Conservation (phyloP, 441 rosid species). For the Viola pubescens region DNA sequence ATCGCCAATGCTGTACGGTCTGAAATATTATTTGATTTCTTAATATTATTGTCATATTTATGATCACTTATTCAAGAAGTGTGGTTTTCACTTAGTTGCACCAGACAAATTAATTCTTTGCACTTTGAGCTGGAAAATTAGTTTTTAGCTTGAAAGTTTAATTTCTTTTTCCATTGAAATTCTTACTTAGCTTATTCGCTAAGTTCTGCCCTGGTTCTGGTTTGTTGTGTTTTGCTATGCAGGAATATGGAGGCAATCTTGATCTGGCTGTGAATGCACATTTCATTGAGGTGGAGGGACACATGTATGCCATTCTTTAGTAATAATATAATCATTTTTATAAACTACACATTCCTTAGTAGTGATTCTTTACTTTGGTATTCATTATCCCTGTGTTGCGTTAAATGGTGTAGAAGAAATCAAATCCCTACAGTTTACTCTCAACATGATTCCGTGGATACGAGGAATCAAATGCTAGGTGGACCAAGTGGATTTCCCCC, state of each 20-base stretch:
- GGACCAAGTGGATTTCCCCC: conserved; percentile 40
- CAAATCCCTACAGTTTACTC: conserved; percentile 27
- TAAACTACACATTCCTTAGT: background rate
- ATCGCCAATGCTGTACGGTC: no score
- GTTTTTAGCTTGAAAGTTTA: background rate
- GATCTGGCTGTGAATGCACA: conserved; percentile 63
- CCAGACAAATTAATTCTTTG: background rate
- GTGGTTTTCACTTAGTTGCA: background rate
- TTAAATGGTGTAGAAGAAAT: conserved; percentile 26
- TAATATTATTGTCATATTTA: no score
- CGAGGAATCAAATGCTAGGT: conserved; percentile 29
- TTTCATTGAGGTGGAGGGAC: conserved; percentile 48
- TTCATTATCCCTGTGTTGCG: conserved; percentile 4
- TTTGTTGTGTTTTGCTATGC: conserved; percentile 20
- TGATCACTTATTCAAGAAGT: background rate
- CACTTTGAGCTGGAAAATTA: background rate
- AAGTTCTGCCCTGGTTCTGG: background rate
- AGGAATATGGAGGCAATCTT: conserved; percentile 73
- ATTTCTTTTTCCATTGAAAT: background rate
- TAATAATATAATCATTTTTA: conserved; percentile 6
- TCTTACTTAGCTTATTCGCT: background rate
- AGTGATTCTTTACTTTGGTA: background rate
- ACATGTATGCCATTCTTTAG: conserved; percentile 32
- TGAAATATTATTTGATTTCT: no score
- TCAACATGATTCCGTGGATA: conserved; percentile 23